Evolutionary conservation across 129 eudicot species (phyloP).

Genomic region (Oenanthe sinensis): DNA sequence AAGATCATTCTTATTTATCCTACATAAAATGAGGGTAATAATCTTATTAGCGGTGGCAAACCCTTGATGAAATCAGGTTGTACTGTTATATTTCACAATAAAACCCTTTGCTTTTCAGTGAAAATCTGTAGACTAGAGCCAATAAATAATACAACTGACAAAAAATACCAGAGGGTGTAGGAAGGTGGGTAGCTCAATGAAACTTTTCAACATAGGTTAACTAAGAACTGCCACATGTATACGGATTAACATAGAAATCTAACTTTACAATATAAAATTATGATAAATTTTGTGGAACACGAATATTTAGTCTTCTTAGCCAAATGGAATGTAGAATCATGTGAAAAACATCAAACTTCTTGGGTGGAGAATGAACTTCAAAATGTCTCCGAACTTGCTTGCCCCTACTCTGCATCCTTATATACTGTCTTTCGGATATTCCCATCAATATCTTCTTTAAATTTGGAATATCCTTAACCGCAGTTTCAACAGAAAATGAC

Average conservation of each 20-base stretch:
- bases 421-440: slow-evolving; percentile 38
- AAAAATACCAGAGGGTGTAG: neutral
- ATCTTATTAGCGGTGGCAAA: too few relatives aligned
- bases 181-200: neutral
- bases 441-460: slow-evolving; percentile 42
- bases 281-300: slow-evolving; percentile 1
- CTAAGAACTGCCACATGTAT: neutral
- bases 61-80: too few relatives aligned
- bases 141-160: neutral
- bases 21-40: too few relatives aligned
- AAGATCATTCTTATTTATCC: too few relatives aligned
- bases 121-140: neutral
- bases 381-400: slow-evolving; percentile 55
- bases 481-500: slow-evolving; percentile 42
- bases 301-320: slow-evolving; percentile 64
- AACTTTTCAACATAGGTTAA: neutral
- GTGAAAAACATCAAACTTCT: slow-evolving; percentile 62
- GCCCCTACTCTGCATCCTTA: slow-evolving; percentile 46
- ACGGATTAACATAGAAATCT: neutral
- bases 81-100: too few relatives aligned
- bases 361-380: slow-evolving; percentile 55
- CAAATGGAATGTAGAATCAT: slow-evolving; percentile 85
- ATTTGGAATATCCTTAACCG: slow-evolving; percentile 52
- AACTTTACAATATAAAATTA: neutral
- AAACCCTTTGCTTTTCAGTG: too few relatives aligned